Evolutionary conservation across 345 rosid genomes (phyloP).

Genomic region (Noccaea bulbosa): DNA sequence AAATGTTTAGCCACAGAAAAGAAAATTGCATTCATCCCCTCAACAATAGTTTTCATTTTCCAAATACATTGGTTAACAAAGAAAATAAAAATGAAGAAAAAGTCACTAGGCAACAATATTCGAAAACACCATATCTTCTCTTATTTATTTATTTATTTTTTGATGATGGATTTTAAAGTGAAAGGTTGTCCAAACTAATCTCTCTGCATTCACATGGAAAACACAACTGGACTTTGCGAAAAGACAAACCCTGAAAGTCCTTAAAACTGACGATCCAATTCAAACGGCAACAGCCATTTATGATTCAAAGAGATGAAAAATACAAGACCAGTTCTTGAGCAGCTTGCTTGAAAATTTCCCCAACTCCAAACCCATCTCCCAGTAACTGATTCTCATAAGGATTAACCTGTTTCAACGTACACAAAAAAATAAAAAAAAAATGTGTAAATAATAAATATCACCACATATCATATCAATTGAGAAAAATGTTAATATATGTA

Average conservation of each 20-base stretch:
- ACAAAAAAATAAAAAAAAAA: not conserved
- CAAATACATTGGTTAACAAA: constrained; percentile 1
- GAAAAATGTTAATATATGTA: not conserved
- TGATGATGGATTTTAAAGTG: constrained; percentile 5
- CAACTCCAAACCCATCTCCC: constrained; percentile 48
- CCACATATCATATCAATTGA: constrained; percentile 7
- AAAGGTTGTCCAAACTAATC: constrained; percentile 7
- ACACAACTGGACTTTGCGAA: not conserved
- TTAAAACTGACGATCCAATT: not conserved
- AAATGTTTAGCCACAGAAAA: not conserved
- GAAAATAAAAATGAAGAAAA: not conserved
- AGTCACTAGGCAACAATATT: not conserved
- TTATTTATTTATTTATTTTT: not conserved
- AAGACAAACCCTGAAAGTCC: constrained; percentile 8
- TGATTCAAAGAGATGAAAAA: constrained; percentile 28
- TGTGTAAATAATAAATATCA: not conserved
- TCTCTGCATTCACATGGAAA: constrained; percentile 20
- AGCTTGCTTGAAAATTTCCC: constrained; percentile 62
- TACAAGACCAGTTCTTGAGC: constrained; percentile 47
- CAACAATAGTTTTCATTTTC: not conserved
- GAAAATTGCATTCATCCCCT: not conserved
- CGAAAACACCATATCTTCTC: not conserved
- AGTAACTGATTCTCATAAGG: constrained; percentile 38
- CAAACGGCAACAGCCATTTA: constrained; percentile 2
- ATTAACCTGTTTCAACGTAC: constrained; percentile 29